Evolutionary conservation across 1,139 yeast species (phyloP), one percentile per base, ranked within the genome.

Genomic region (Petasospora rhodanensis): DNA sequence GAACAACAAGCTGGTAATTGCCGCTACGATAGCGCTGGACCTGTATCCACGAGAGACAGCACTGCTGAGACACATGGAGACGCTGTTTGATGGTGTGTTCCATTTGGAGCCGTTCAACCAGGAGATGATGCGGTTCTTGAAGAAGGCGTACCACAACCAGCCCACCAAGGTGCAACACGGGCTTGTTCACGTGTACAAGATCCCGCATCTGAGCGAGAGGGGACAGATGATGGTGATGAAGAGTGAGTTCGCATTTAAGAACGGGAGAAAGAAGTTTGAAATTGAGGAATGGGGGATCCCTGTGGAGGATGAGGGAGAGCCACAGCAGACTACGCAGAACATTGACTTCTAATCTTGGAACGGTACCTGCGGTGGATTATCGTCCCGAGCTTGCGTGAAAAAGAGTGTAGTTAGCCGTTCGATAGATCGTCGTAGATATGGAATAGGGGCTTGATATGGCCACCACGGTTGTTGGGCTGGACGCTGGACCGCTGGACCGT

Each of bases 281-380:
- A 81, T 89, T 38, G 89, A 83, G 45, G 85, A 79, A 51, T 89
- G 96, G 95, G 85, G 95, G 16, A 91, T 91, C 29, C 97, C 98
- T 0, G 95, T 91, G 3, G 96, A 71, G 22, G 80, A 70, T 13
- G 70, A 64, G 21, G 72, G 45, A 6, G 52, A 45, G 11, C 41
- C 41, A 21, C 42, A 41, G 23, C 50, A 49, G 26, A 49, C 52
- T 2, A 47, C 49, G 3, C 47, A 46, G 24, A 45, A 40, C 20
- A 42, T 49, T 16, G 52, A 49, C n/a, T 47, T 46, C 29, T 49
- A 29, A 32, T n/a, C n/a, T n/a, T n/a, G n/a, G n/a, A n/a, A n/a
- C n/a, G n/a, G n/a, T n/a, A n/a, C n/a, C n/a, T n/a, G n/a, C n/a
- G n/a, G n/a, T n/a, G n/a, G n/a, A n/a, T n/a, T n/a, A n/a, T n/a